Base-by-base conservation (phyloP, 805 yeast genomes). In the Komagataella phaffii region DNA sequence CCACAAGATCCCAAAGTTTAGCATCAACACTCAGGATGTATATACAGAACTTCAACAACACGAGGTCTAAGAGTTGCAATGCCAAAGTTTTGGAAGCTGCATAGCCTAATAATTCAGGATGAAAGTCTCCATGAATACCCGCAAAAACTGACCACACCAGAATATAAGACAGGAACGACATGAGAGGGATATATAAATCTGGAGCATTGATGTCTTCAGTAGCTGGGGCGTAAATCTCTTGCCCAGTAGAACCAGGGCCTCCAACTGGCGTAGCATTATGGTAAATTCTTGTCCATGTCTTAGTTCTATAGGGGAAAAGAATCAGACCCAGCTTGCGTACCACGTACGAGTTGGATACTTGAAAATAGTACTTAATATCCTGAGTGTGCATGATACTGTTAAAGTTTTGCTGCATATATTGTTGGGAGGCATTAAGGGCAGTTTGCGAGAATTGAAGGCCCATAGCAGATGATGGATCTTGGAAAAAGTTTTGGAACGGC, bases 131-230 rank as follows among this genome's bases (percentile, higher is more conserved):
- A 52, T 81, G 78, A 51, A 91, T 68, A 8, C 99, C 99, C 53
- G 87, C 85, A 56, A 85, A 76, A 19, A 85, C 75, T 2, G 96
- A 91, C 77, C 91, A 81, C 44, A 88, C 74, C 54, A 93, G 70
- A 50, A 91, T 83, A 61, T 90, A 90, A 0, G 98, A 88, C 49
- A 88, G 79, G 59, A 85, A 78, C 1, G 96, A 87, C 97, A 95
- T 93, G 54, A 87, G 68, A 5, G 99, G 99, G 51, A 93, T 87
- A 66, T 93, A 93, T 71, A 93, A 76, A 64, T 93, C 99, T 2
- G 99, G 99, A 0, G 98, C 95, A 61, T 95, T 93, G 53, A 84
- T 74, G 64, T 93, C 99, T 55, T 85, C 87, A 48, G 77, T 68
- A 14, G 99, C 96, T 8, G 87, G 80, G 2, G 88, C 83, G 64